Conservation (phyloP, 257 asterid species). For the Petunia secreta region DNA sequence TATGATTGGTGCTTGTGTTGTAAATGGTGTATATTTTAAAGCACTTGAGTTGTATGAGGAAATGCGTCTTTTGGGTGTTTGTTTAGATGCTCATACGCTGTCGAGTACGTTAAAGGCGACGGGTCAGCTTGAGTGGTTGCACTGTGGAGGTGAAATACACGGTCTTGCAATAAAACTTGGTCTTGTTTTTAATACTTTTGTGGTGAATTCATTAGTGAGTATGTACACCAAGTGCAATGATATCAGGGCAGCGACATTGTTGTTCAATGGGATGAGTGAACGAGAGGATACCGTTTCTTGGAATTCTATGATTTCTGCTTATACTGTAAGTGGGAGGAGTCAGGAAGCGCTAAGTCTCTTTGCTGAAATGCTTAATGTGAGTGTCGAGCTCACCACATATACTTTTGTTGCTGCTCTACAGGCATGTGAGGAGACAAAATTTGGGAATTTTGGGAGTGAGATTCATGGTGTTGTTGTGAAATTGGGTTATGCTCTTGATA, state of each 20-base stretch:
- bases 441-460: constrained; percentile 53
- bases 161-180: constrained; percentile 59
- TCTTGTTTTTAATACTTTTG: constrained; percentile 44
- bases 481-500: constrained; percentile 42
- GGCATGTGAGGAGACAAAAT: constrained; percentile 56
- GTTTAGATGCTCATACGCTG: constrained; percentile 60
- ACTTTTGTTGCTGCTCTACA: constrained; percentile 80
- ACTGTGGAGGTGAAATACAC: constrained; percentile 66
- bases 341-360: constrained; percentile 56
- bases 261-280: constrained; percentile 50
- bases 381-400: constrained; percentile 59
- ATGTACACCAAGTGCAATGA: constrained; percentile 63
- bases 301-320: constrained; percentile 75
- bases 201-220: constrained; percentile 63
- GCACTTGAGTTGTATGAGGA: constrained; percentile 59
- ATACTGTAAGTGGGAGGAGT: constrained; percentile 45
- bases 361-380: constrained; percentile 47
- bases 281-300: constrained; percentile 66
- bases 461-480: constrained; percentile 60
- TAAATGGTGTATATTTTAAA: constrained; percentile 42
- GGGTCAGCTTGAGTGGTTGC: constrained; percentile 42
- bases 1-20: constrained; percentile 72
- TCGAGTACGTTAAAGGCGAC: constrained; percentile 66
- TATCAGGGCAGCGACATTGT: constrained; percentile 42
- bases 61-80: constrained; percentile 54